Percentiles rank a stretch among this genome's conserved stretches.
phyloP scores from a whole-genome alignment of 1,284 basidiomycete species.

The Ganoderma boninense region DNA sequence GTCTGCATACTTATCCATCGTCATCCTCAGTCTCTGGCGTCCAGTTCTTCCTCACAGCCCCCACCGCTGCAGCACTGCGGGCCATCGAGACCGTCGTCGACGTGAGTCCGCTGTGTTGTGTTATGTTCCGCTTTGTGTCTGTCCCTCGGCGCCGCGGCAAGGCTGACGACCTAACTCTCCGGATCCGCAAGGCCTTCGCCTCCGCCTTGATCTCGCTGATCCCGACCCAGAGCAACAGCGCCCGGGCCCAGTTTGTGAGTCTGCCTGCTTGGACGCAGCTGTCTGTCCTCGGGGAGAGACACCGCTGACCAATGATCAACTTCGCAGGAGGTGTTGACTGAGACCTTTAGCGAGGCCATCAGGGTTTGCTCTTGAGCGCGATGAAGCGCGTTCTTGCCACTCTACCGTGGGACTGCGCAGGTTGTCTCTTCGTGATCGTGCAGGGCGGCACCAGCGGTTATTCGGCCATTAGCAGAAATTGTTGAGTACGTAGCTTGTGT shows the following conservation, averaged over 20 bases:
- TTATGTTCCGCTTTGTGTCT: not conserved
- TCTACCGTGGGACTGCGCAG: too few species aligned
- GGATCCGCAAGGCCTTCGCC: not conserved
- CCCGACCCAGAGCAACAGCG: not conserved
- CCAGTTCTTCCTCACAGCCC: not conserved
- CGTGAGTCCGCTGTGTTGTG: not conserved
- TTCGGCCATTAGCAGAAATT: too few species aligned
- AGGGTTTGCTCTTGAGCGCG: not conserved
- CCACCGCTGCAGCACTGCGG: constrained; percentile 3
- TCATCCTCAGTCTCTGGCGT: not conserved
- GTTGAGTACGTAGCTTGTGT: too few species aligned
- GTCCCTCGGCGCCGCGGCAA: not conserved
- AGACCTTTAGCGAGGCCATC: not conserved
- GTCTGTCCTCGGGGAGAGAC: not conserved
- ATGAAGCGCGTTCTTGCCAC: too few species aligned
- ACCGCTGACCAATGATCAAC: not conserved
- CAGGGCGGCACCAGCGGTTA: too few species aligned
- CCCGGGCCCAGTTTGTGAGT: not conserved
- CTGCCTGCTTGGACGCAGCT: not conserved
- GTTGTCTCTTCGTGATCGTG: too few species aligned
- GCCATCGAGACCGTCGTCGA: not conserved
- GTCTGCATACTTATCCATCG: too few species aligned
- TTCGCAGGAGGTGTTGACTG: not conserved
- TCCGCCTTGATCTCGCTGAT: not conserved
- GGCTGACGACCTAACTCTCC: not conserved